Conservation (phyloP, 2,329 filamentous ascomycete species). For the Juglanconis juglandina region DNA sequence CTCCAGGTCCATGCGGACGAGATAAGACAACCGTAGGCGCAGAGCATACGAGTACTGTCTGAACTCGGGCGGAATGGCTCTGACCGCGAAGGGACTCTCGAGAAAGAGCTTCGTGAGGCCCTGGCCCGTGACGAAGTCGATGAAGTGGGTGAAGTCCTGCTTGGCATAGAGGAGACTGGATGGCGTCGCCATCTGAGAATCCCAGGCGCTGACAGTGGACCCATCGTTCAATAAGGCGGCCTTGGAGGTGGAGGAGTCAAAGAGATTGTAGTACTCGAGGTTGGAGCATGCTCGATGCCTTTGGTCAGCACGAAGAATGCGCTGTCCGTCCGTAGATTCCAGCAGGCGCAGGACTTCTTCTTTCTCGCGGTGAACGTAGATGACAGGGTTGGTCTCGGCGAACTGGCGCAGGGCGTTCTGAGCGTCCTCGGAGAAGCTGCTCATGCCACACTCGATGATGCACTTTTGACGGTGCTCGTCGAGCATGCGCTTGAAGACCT, state of each 20-base stretch:
- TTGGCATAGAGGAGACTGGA: slow-evolving; percentile 57
- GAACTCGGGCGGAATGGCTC: slow-evolving; percentile 56
- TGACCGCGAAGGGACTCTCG: slow-evolving; percentile 58
- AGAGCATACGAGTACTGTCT: slow-evolving; percentile 60
- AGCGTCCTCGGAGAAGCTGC: slow-evolving; percentile 58
- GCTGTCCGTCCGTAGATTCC: slow-evolving; percentile 49
- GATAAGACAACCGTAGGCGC: slow-evolving; percentile 56
- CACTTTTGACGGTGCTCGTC: slow-evolving; percentile 55
- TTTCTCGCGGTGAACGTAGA: slow-evolving; percentile 66
- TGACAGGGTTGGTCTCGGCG: slow-evolving; percentile 62
- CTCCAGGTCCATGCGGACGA: slow-evolving; percentile 50
- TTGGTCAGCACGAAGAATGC: slow-evolving; percentile 52
- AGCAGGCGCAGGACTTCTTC: slow-evolving; percentile 59
- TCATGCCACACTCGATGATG: slow-evolving; percentile 67
- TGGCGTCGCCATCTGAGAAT: slow-evolving; percentile 39
- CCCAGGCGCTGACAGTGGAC: slow-evolving; percentile 17
- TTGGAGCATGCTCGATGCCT: slow-evolving; percentile 64
- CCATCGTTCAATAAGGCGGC: slow-evolving; percentile 23
- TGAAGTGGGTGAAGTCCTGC: slow-evolving; percentile 57
- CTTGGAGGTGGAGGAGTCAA: slow-evolving; percentile 39
- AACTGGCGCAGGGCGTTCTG: slow-evolving; percentile 57
- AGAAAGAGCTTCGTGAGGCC: slow-evolving; percentile 49
- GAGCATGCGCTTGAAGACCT: slow-evolving; percentile 60
- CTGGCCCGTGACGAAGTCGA: slow-evolving; percentile 55
- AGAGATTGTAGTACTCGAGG: slow-evolving; percentile 68